Percentiles rank a stretch among this genome's conserved stretches.
These are phyloP conservation scores for Corymbia maculata DNA, from an alignment of 345 rosid genomes.

Conservation along the genomic window DNA sequence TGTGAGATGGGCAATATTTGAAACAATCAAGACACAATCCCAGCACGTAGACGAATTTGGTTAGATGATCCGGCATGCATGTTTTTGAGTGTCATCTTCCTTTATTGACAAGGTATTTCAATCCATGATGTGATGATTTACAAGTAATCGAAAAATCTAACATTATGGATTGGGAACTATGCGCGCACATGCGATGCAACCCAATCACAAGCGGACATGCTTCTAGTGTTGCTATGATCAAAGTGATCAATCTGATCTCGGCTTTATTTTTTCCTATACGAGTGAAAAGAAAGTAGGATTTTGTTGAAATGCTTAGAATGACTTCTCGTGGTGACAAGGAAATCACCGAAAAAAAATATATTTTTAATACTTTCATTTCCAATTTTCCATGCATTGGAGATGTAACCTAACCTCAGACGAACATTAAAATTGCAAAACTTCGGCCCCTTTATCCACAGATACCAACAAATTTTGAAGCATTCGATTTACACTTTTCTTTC, in stretches of 20 bases:
- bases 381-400: neutral
- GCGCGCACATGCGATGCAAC: neutral
- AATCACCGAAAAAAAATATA: accelerated
- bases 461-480: neutral
- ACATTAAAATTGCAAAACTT: neutral
- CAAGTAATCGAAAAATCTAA: neutral
- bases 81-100: neutral
- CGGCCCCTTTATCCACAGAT: neutral
- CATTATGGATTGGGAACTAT: neutral
- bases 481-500: neutral
- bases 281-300: neutral
- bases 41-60: neutral
- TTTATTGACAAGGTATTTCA: neutral
- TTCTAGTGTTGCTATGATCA: neutral
- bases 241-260: neutral
- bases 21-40: neutral
- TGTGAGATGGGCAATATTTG: neutral
- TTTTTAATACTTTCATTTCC: neutral
- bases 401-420: neutral
- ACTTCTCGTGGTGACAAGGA: neutral
- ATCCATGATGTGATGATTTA: neutral
- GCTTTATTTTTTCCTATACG: neutral
- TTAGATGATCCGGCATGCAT: neutral
- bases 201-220: neutral
- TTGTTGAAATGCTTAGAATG: neutral